phyloP scores from a whole-genome alignment of 2,329 filamentous ascomycete species.

The Corinectria fuckeliana region DNA sequence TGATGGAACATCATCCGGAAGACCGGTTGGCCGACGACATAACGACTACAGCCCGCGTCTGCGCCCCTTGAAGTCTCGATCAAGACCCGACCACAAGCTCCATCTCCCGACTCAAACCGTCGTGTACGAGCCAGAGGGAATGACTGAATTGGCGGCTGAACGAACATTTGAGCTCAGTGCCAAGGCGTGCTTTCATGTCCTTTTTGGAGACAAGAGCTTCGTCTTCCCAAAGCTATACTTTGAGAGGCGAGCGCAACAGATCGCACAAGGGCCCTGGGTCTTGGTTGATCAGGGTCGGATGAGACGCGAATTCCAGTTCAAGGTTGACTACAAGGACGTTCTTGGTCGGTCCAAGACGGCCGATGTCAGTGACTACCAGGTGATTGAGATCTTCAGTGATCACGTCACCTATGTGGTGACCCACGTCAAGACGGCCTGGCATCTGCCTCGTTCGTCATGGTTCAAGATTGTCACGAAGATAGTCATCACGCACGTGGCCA shows the following conservation, averaged over 20 bases:
- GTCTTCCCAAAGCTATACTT: constrained; percentile 92
- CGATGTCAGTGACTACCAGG: constrained; percentile 80
- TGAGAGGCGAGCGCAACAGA: constrained; percentile 78
- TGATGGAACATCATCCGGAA: constrained; percentile 52
- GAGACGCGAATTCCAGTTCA: constrained; percentile 81
- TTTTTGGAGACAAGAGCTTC: constrained; percentile 95
- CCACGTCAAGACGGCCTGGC: constrained; percentile 73
- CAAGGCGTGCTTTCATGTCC: constrained; percentile 92
- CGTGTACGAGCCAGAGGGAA: constrained; percentile 81
- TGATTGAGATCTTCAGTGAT: constrained; percentile 82
- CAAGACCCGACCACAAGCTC: constrained; percentile 68
- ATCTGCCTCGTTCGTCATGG: constrained; percentile 79
- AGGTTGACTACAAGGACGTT: constrained; percentile 71
- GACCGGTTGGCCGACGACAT: constrained; percentile 40
- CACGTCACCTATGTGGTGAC: constrained; percentile 73
- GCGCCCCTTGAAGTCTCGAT: constrained; percentile 42
- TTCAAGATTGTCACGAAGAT: constrained; percentile 89
- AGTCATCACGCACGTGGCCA: constrained; percentile 91
- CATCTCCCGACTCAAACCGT: constrained; percentile 83
- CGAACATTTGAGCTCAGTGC: constrained; percentile 88
- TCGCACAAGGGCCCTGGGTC: constrained; percentile 87
- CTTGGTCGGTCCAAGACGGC: constrained; percentile 66
- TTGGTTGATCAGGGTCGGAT: constrained; percentile 73
- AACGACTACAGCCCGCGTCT: constrained; percentile 46
- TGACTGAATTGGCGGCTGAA: constrained; percentile 77